Conservation (phyloP, 352 stramenopile species). For the Elongisporangium undulatum region DNA sequence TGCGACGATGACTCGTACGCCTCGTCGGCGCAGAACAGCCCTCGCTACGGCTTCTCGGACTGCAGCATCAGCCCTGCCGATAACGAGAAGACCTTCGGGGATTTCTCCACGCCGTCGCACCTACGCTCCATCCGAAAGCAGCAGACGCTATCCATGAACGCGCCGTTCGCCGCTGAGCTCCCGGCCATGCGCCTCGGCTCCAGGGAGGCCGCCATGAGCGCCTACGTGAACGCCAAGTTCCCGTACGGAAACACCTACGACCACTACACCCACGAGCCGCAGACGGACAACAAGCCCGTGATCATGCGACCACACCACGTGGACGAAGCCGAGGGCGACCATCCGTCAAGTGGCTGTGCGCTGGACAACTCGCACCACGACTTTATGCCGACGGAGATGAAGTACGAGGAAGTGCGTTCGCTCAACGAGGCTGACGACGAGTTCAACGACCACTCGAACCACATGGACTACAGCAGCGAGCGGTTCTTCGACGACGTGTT, state of each 20-base stretch:
- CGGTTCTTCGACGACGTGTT: slow-evolving; percentile 78
- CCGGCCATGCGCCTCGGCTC: slow-evolving; percentile 5
- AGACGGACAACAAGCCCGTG: slow-evolving; percentile 7
- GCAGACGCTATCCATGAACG: slow-evolving; percentile 26
- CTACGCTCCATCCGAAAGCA: slow-evolving; percentile 40
- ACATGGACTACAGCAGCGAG: slow-evolving; percentile 67
- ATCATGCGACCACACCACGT: slow-evolving; percentile 6
- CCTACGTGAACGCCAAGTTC: slow-evolving; percentile 17
- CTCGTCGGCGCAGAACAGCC: slow-evolving; percentile 22
- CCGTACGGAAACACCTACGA: slow-evolving; percentile 21
- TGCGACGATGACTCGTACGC: slow-evolving; percentile 45
- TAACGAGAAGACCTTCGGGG: slow-evolving; percentile 30
- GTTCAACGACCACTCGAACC: slow-evolving; percentile 34
- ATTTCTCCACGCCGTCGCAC: slow-evolving; percentile 40
- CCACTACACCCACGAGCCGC: slow-evolving; percentile 18
- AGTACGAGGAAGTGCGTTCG: slow-evolving; percentile 50
- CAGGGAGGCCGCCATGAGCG: slow-evolving; percentile 8
- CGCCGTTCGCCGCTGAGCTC: neutral
- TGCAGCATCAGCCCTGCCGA: slow-evolving; percentile 54
- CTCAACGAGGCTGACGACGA: slow-evolving; percentile 44
- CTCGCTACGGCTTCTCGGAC: slow-evolving; percentile 46
- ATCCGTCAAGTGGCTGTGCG: slow-evolving; percentile 16
- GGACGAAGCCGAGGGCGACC: slow-evolving; percentile 19
- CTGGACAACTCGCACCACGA: slow-evolving; percentile 23
- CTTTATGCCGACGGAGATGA: slow-evolving; percentile 35